Evolutionary conservation across 805 yeast genomes (phyloP), one percentile per base, ranked within the genome.

Genomic region (Starmerella cellae): DNA sequence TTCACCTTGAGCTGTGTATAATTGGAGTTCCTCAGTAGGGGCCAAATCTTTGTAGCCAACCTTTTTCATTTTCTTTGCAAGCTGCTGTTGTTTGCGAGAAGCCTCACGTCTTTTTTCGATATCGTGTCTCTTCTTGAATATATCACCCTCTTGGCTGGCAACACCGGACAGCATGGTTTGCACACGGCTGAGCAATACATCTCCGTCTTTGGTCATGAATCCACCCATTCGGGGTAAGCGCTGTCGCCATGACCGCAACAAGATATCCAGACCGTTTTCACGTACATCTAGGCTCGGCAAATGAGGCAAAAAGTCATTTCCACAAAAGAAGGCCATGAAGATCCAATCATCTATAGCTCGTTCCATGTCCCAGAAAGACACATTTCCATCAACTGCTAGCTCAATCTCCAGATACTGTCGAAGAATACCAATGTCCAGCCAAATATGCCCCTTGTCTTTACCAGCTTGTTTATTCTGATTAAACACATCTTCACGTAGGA

Each of bases 291-390:
- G 70, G 24, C 93, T 77, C 3, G 99, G 97, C 52, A 91, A 66
- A 63, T 88, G 97, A 1, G 99, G 99, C 55, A 91, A 66, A 70
- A 91, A 91, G 74, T 91, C 99, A 59, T 91, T 91, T 62, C 99
- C 99, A 50, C 88, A 93, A 58, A 91, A 91, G 67, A 91, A 91
- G 71, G 97, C 88, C 87, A 91, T 80, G 53, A 91, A 91, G 14
- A 91, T 84, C 98, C 98, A 91, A 63, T 91, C 99, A 59, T 91
- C 99, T 47, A 91, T 79, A 2, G 97, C 96, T 45, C 98, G 70
- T 63, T 91, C 99, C 41, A 87, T 61, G 58, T 91, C 96, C 62
- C 79, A 85, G 38, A 47, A 48, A 18, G 75, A 71, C 55, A 82
- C 79, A 9, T 20, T 21, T 13, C 21, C 34, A 2, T 83, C 72